Conservation (phyloP, 495 filamentous ascomycete genomes). For the Trichoderma gamsii region DNA sequence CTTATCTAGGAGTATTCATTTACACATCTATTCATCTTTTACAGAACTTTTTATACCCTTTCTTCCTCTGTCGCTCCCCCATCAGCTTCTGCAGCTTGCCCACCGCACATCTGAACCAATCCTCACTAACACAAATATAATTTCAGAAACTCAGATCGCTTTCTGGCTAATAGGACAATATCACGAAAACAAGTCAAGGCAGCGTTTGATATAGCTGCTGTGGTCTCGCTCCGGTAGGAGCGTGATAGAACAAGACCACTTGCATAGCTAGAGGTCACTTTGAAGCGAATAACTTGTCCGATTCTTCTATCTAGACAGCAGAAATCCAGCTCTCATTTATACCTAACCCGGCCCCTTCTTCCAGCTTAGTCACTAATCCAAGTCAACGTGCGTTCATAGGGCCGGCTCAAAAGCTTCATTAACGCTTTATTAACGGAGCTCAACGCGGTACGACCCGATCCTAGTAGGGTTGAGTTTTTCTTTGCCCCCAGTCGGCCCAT, state of each 20-base stretch:
- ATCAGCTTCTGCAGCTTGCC: no score
- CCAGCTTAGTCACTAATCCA: neutral
- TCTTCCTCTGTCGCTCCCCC: no score
- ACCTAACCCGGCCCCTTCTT: neutral
- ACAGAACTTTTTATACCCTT: no score
- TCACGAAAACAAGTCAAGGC: neutral
- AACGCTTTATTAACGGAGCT: neutral
- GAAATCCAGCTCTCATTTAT: neutral
- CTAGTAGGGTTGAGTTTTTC: neutral
- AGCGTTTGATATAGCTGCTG: neutral
- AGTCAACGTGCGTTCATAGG: neutral
- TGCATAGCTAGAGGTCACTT: neutral
- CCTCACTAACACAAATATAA: neutral
- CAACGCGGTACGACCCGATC: neutral
- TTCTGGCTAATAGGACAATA: neutral
- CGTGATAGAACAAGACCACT: no score
- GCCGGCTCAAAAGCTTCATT: neutral
- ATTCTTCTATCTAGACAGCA: neutral
- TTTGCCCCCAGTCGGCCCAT: neutral
- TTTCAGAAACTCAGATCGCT: neutral
- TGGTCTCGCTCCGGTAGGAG: neutral
- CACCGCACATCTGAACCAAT: neutral
- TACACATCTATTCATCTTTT: no score
- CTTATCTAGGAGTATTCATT: no score
- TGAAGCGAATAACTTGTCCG: neutral